Conservation (phyloP, 1,139 yeast species). For the Candida sanyaensis region DNA sequence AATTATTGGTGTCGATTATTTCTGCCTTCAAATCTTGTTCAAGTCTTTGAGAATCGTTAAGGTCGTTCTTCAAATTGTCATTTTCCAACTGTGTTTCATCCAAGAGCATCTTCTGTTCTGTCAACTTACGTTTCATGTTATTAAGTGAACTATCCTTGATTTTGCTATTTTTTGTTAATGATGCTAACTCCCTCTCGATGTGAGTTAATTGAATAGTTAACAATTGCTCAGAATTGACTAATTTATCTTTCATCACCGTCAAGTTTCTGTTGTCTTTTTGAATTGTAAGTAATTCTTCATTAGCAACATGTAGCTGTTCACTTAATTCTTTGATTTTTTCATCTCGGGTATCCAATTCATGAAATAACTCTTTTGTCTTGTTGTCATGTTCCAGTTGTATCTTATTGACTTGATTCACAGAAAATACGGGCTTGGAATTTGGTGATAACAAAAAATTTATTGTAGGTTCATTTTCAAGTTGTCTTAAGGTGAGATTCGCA, state of each 20-base stretch:
- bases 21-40: conserved; percentile 7
- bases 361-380: conserved; percentile 6
- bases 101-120: conserved; percentile 11
- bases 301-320: conserved; percentile 21
- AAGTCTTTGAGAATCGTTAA: conserved; percentile 22
- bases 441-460: conserved; percentile 36
- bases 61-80: conserved; percentile 18
- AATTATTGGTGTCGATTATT: conserved; percentile 18
- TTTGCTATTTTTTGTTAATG: conserved; percentile 27
- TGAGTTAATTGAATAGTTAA: conserved; percentile 30
- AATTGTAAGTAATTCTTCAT: conserved; percentile 20
- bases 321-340: conserved; percentile 18
- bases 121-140: conserved; percentile 12
- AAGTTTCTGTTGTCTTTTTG: conserved; percentile 25
- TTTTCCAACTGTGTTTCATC: conserved; percentile 9
- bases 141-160: conserved; percentile 21
- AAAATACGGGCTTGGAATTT: conserved; percentile 39
- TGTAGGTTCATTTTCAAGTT: conserved; percentile 27
- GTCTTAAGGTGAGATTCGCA: conserved; percentile 1
- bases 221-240: conserved; percentile 26
- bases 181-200: conserved; percentile 32
- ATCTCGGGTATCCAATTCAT: conserved; percentile 18
- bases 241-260: conserved; percentile 20
- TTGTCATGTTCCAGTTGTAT: conserved; percentile 27
- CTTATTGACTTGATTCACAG: conserved; percentile 31